A percentile compares a stretch with the other conserved stretches of the same genome.
These are phyloP conservation scores for Ceratobasidium sp. DNA, from an alignment of 1,284 basidiomycete species.

Conservation along the genomic window DNA sequence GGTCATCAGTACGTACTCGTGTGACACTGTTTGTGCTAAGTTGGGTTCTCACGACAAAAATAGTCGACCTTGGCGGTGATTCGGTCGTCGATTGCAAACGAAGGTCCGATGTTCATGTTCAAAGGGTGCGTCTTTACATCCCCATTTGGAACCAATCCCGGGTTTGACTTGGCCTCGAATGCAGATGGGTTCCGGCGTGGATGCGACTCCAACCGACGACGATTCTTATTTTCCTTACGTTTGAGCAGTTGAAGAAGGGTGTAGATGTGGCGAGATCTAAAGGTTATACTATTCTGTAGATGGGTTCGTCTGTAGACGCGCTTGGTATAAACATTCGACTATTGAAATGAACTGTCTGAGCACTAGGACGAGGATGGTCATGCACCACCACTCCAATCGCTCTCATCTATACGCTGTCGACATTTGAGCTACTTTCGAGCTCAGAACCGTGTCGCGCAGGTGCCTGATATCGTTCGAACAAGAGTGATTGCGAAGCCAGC, in stretches of 20 bases:
- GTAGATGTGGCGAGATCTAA: conserved; percentile 60
- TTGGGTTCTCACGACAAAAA: not conserved
- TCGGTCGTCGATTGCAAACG: conserved; percentile 71
- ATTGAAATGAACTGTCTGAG: not conserved
- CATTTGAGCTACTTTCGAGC: too few relatives aligned
- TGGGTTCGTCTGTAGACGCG: not conserved
- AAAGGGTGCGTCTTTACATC: conserved; percentile 60
- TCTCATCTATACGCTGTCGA: too few relatives aligned
- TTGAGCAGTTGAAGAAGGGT: conserved; percentile 75
- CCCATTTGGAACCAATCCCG: too few relatives aligned
- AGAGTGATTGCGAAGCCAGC: too few relatives aligned
- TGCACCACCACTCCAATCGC: too few relatives aligned
- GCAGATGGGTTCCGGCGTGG: conserved; percentile 80
- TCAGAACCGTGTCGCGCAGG: too few relatives aligned
- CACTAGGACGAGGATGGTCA: not conserved
- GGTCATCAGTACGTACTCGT: conserved; percentile 68
- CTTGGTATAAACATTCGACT: not conserved
- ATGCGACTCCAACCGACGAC: conserved; percentile 84
- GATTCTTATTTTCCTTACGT: conserved; percentile 82
- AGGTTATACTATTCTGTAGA: conserved; percentile 17
- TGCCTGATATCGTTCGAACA: too few relatives aligned
- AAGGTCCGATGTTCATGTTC: conserved; percentile 92
- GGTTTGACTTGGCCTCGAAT: too few relatives aligned
- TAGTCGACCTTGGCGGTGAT: conserved; percentile 78
- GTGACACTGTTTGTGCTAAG: not conserved